A percentile compares a stretch with the other conserved stretches of the same genome.
These are phyloP conservation scores for Debaryomyces fabryi DNA, from an alignment of 1,139 yeast species.

Conservation along the genomic window DNA sequence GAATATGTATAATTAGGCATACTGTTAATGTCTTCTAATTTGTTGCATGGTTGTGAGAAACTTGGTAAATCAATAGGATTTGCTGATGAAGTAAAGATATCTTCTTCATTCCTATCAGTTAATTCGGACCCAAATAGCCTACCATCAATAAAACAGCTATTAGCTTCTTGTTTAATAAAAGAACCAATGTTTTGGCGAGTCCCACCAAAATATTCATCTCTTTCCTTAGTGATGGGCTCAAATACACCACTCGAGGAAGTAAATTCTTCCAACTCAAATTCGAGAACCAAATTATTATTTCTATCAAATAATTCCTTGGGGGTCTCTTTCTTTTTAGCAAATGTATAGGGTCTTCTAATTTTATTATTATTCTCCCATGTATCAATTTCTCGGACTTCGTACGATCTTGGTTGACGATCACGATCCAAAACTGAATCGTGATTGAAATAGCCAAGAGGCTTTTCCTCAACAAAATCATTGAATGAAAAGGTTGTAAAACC, in stretches of 20 bases:
- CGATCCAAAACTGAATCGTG: not conserved
- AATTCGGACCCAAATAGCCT: not conserved
- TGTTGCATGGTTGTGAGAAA: not conserved
- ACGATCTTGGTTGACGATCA: slow-evolving; percentile 4
- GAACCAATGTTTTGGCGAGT: not conserved
- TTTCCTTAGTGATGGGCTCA: too few species aligned
- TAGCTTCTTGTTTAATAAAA: not conserved
- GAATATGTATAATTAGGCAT: not conserved
- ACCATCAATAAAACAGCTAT: not conserved
- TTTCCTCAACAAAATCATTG: slow-evolving; percentile 1
- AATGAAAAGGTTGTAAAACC: not conserved
- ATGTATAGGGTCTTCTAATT: not conserved
- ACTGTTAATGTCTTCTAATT: not conserved
- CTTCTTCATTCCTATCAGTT: not conserved
- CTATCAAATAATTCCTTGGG: not conserved
- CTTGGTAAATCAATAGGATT: not conserved
- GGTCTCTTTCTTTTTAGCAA: not conserved
- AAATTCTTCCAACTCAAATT: not conserved
- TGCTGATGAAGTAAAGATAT: not conserved
- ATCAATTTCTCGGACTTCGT: not conserved
- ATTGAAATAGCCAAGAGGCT: not conserved
- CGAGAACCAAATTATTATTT: not conserved
- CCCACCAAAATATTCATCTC: not conserved
- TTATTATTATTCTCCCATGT: not conserved
- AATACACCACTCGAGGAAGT: not conserved